Evolutionary conservation across 31 red algal species (phyloP).

Genomic region (Asparagopsis taxiformis): DNA sequence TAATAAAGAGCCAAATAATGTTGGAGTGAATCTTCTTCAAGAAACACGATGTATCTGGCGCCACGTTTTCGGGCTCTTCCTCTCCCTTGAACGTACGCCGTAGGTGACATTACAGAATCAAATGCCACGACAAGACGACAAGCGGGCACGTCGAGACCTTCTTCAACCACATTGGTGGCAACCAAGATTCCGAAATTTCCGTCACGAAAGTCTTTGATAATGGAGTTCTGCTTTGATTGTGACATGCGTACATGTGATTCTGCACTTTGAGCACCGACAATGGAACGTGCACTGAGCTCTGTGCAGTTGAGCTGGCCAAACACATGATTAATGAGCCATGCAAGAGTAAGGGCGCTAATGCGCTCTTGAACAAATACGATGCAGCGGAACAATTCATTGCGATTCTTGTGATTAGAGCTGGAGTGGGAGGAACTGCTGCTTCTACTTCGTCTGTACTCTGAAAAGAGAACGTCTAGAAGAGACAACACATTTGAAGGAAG

Average conservation of each 20-base stretch:
- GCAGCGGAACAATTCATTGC: slow-evolving; percentile 36
- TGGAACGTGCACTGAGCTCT: slow-evolving; percentile 28
- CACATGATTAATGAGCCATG: slow-evolving; percentile 43
- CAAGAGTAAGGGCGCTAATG: slow-evolving; percentile 31
- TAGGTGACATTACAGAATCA: slow-evolving; percentile 61
- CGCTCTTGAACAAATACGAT: slow-evolving; percentile 73
- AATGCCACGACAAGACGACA: slow-evolving; percentile 76
- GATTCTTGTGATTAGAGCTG: background rate
- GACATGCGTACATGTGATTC: slow-evolving; percentile 56
- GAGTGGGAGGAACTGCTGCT: background rate
- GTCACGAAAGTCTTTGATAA: slow-evolving; percentile 59
- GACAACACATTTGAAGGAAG: background rate
- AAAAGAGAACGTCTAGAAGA: slow-evolving; percentile 19
- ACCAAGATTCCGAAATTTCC: slow-evolving; percentile 75
- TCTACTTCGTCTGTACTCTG: background rate
- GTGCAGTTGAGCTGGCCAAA: slow-evolving; percentile 40
- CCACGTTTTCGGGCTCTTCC: slow-evolving; percentile 64
- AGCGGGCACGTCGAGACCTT: slow-evolving; percentile 77
- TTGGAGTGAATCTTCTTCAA: slow-evolving; percentile 13
- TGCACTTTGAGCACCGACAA: slow-evolving; percentile 26
- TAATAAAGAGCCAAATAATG: slow-evolving; percentile 16
- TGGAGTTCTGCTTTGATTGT: slow-evolving; percentile 44
- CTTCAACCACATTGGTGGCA: slow-evolving; percentile 77
- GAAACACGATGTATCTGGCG: slow-evolving; percentile 59
- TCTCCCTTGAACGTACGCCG: slow-evolving; percentile 68